These are phyloP conservation scores for Podospora didyma DNA, from an alignment of 495 filamentous ascomycete species.

Conservation along the genomic window DNA sequence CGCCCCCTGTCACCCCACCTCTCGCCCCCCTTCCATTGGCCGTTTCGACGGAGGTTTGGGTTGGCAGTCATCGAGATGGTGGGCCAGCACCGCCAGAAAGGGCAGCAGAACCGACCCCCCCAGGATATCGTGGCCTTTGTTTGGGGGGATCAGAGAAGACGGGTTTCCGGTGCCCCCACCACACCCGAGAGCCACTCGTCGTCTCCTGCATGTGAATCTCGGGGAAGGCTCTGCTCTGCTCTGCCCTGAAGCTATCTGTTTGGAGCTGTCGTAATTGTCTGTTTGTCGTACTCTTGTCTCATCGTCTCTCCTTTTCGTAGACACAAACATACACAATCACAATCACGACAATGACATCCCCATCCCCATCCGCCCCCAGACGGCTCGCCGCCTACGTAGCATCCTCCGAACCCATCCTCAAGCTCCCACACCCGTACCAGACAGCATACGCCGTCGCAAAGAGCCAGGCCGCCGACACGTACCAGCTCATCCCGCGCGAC, in stretches of 20 bases:
- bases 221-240: not conserved
- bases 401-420: slow-evolving; percentile 35
- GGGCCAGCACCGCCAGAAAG: not conserved
- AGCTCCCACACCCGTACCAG: slow-evolving; percentile 44
- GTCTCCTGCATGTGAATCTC: not conserved
- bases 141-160: not conserved
- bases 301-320: not conserved
- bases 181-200: not conserved
- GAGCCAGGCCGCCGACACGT: slow-evolving; percentile 7
- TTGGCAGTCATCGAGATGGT: not conserved
- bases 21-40: slow-evolving; percentile 16
- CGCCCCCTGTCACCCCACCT: slow-evolving; percentile 1
- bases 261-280: not conserved
- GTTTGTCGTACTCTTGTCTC: not conserved
- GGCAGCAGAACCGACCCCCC: not conserved
- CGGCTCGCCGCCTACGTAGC: slow-evolving; percentile 23
- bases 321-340: slow-evolving; percentile 2
- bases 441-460: slow-evolving; percentile 38
- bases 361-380: slow-evolving; percentile 18
- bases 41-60: not conserved
- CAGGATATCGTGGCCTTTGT: not conserved
- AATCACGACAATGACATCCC: slow-evolving; percentile 20
- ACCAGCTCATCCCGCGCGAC: slow-evolving; percentile 21
- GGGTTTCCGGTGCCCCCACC: not conserved
- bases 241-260: not conserved